Percentiles rank a stretch among this genome's conserved stretches.
These are phyloP conservation scores for Salmacisia buchloeana DNA, from an alignment of 1,284 basidiomycete species.

Conservation along the genomic window DNA sequence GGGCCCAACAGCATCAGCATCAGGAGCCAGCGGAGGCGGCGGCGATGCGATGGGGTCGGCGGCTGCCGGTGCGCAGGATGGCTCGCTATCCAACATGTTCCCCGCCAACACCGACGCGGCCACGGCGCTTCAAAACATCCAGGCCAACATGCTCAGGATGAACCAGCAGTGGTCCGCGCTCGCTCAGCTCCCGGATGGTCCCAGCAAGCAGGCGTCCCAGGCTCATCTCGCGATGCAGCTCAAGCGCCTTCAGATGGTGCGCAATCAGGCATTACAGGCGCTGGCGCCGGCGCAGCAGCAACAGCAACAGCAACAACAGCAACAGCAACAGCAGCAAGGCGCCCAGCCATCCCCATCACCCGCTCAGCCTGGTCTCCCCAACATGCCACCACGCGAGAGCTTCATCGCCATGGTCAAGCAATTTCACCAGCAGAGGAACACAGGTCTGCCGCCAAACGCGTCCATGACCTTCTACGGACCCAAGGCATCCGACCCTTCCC, in stretches of 20 bases:
- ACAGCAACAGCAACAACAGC: constrained; percentile 4
- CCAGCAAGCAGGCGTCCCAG: constrained; percentile 33
- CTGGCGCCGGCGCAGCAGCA: neutral
- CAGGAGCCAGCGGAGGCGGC: too few relatives aligned
- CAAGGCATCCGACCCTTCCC: neutral
- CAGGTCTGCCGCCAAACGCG: neutral
- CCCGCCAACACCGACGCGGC: neutral
- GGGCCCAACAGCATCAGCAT: too few relatives aligned
- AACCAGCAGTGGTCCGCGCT: constrained; percentile 43
- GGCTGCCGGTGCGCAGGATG: neutral
- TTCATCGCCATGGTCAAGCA: constrained; percentile 2
- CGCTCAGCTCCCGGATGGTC: constrained; percentile 34
- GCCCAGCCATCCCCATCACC: constrained; percentile 4
- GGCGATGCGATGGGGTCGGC: too few relatives aligned
- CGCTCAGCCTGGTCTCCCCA: neutral
- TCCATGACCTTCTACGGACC: constrained; percentile 5
- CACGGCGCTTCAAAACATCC: constrained; percentile 15
- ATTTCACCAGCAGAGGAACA: neutral
- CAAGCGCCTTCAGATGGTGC: constrained; percentile 32
- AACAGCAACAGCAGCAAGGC: constrained; percentile 2
- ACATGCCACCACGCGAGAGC: neutral
- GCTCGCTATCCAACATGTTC: neutral
- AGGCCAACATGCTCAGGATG: constrained; percentile 29
- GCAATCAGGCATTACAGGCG: constrained; percentile 21
- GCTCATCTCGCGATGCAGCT: constrained; percentile 36